These are phyloP conservation scores for Mayamaea pseudoterrestris DNA, from an alignment of 108 stramenopile genomes.

Conservation along the genomic window DNA sequence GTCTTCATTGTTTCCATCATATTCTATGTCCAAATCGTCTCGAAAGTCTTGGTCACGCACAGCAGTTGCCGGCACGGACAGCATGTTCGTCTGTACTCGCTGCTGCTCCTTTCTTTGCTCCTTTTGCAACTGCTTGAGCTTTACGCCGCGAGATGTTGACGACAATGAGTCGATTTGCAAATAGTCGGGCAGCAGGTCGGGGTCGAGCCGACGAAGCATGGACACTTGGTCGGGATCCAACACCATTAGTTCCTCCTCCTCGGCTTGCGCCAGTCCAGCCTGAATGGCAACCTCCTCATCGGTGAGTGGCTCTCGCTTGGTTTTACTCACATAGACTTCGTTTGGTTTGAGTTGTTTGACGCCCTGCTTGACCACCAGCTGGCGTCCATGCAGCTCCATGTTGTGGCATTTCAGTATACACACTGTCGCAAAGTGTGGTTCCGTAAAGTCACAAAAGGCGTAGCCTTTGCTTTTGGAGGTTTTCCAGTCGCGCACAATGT, in stretches of 20 bases:
- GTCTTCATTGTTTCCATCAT: not conserved
- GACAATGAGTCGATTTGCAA: no score
- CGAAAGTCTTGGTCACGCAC: no score
- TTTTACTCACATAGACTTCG: slow-evolving; percentile 37
- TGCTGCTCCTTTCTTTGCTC: no score
- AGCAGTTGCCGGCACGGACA: no score
- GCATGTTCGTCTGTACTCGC: no score
- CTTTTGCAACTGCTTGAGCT: no score
- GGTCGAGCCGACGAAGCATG: slow-evolving; percentile 6
- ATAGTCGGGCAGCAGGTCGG: slow-evolving; percentile 6
- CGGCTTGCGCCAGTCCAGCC: not conserved
- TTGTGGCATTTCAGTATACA: slow-evolving; percentile 52
- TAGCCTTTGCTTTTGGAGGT: slow-evolving; percentile 79
- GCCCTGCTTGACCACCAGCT: slow-evolving; percentile 55
- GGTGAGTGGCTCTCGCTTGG: no score
- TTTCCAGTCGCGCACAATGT: slow-evolving; percentile 78
- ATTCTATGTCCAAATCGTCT: no score
- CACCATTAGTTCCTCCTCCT: no score
- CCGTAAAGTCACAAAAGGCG: slow-evolving; percentile 68
- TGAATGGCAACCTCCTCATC: slow-evolving; percentile 54
- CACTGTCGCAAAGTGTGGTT: slow-evolving; percentile 68
- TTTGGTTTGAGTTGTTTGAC: slow-evolving; percentile 34
- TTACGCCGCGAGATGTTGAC: no score
- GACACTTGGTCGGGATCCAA: slow-evolving; percentile 24
- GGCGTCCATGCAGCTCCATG: slow-evolving; percentile 36